Base-by-base conservation (phyloP, 345 rosid genomes). In the Eucalyptus pauciflora region DNA sequence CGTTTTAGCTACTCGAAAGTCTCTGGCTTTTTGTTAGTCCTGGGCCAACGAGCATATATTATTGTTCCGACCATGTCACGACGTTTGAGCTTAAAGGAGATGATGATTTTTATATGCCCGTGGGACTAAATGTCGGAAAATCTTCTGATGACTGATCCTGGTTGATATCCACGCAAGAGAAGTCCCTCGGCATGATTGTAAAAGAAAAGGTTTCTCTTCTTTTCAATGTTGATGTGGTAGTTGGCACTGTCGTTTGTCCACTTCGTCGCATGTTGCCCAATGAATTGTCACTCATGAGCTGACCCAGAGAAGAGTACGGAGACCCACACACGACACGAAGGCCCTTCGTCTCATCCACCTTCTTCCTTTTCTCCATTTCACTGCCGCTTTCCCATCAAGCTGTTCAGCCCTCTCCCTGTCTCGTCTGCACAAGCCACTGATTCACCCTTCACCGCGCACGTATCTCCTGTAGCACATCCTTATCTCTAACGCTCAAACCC, bases 371-470 rank as follows among this genome's bases (percentile, higher is more conserved):
- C 76, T 94, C 17, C 31, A 62, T 92, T 1, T 86, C 60, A 14
- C 86, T 89, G 25, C 86, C 92, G 37, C 48, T 45, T 29, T 93
- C 56, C 94, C 95, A 93, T 93, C 88, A 93, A 41, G 10, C 91
- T 50, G 45, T 69, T 86, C 15, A 93, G 81, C 56, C 94, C 95
- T 41, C 60, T 86, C 85, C 92, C 92, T 1, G 93, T 92, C n/a
- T 90, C 93, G 29, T 86, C 89, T 0, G 94, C 92, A 2, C 67
- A 52, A 31, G 16, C 87, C 37, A 16, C 22, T 12, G 31, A 27
- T 60, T 12, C 67, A 27, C 31, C 29, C 7, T 56, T 12, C 14
- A 8, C 62, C 12, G 27, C 62, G 22, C 60, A 4, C 60, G 22
- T 9, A 22, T 56, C 60, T 56, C 27, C 5, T 4, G 60, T 56